Evolutionary conservation across 2,329 filamentous ascomycete genomes (phyloP), one percentile per base, ranked within the genome.

Genomic region (Fusarium setosum): DNA sequence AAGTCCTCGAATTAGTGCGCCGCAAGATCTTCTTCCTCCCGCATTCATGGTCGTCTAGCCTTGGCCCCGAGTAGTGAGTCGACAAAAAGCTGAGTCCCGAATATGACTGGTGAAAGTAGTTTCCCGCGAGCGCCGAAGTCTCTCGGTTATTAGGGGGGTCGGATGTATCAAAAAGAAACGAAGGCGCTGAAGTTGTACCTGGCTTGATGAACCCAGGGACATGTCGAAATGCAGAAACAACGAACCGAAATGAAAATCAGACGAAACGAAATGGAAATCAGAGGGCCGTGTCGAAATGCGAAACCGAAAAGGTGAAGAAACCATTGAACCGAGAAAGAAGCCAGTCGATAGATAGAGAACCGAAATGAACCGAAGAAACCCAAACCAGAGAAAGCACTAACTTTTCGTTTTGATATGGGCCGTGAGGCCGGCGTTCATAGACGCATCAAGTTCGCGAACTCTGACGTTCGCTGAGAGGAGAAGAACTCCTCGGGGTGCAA

Each of bases 71-170:
- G 48, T 23, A 13, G 12, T 42, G 38, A 67, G 31, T 67, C 37
- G 51, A 65, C 56, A 63, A 65, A 65, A 64, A 56, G 51, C 50
- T 41, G 54, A 60, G 40, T 56, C 35, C 40, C 59, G 26, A 48
- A 45, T 37, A 40, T 32, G 7, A 37, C 24, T 26, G 24, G 45
- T 49, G 56, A 61, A n/a, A 61, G 56, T 54, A 44, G 48, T 10
- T 7, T 50, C 42, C 49, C 53, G 20, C 26, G 35, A 38, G 29
- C 48, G 49, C 59, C 42, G 20, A 58, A 48, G 37, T 24, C 37
- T 58, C 21, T 34, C 6, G 34, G n/a, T 18, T 37, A n/a, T 21
- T 48, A 26, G 38, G 38, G 38, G 38, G 60, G 42, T 21, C 31
- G 20, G 59, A 38, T 51, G 18, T 67, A 40, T 37, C 23, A 38